Conservation (phyloP, 1,284 basidiomycete genomes). For the Cutaneotrichosporon curvatum region DNA sequence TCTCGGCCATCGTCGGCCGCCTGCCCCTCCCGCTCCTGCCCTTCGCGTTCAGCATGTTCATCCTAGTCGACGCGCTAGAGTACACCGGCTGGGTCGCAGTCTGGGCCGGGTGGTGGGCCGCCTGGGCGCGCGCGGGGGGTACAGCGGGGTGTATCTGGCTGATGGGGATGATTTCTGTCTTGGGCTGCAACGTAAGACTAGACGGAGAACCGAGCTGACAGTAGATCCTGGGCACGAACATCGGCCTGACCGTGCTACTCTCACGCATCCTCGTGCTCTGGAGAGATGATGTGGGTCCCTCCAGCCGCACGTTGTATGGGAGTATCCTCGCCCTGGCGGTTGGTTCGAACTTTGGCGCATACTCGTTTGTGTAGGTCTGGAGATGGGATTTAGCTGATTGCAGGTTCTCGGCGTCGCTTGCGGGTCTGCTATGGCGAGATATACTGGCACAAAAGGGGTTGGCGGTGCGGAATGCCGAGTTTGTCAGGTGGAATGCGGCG, state of each 20-base stretch:
- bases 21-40: conserved; percentile 56
- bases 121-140: conserved; percentile 48
- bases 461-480: conserved; percentile 57
- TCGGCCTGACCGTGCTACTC: conserved; percentile 89
- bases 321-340: conserved; percentile 60
- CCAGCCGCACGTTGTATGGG: conserved; percentile 41
- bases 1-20: conserved; percentile 61
- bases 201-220: not conserved
- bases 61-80: conserved; percentile 78
- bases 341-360: conserved; percentile 85
- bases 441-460: conserved; percentile 77
- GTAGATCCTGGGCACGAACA: conserved; percentile 80
- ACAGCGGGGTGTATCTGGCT: conserved; percentile 49
- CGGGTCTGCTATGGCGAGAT: conserved; percentile 77
- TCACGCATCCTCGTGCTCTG: conserved; percentile 44
- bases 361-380: conserved; percentile 64
- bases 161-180: conserved; percentile 54
- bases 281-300: conserved; percentile 26
- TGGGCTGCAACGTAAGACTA: conserved; percentile 67
- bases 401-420: conserved; percentile 71
- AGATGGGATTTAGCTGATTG: not conserved
- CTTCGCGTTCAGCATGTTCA: conserved; percentile 92
- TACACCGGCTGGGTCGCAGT: conserved; percentile 86
- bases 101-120: conserved; percentile 66
- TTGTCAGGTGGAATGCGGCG: conserved; percentile 66